These are phyloP conservation scores for Fusarium zealandicum DNA, from an alignment of 2,329 filamentous ascomycete species.

Conservation along the genomic window DNA sequence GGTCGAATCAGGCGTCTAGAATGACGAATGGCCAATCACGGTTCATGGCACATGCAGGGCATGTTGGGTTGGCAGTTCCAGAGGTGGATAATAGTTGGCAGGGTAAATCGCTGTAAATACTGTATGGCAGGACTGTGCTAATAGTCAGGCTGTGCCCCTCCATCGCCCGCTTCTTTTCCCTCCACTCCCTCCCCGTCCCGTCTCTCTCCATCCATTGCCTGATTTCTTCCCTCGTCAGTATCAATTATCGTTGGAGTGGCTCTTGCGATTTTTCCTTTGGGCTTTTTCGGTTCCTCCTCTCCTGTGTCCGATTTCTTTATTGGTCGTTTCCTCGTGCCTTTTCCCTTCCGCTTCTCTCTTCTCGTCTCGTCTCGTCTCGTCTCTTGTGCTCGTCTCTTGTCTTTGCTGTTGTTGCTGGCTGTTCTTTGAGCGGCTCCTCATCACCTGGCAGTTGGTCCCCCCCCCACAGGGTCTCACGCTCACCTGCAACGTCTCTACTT, in stretches of 20 bases:
- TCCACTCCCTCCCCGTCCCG: constrained; percentile 7
- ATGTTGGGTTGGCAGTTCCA: constrained; percentile 5
- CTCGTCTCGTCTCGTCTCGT: not conserved
- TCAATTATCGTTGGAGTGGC: constrained; percentile 20
- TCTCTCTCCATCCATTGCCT: constrained; percentile 12
- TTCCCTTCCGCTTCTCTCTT: constrained; percentile 2
- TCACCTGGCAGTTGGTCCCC: constrained; percentile 14
- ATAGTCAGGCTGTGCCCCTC: constrained; percentile 14
- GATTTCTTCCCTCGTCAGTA: constrained; percentile 12
- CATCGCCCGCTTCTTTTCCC: constrained; percentile 2
- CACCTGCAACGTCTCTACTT: constrained; percentile 3
- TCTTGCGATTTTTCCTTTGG: constrained; percentile 29
- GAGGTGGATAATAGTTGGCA: constrained; percentile 13
- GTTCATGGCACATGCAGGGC: constrained; percentile 10
- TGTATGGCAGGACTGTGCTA: not conserved
- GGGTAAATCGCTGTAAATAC: not conserved
- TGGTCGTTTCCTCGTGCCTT: constrained; percentile 3
- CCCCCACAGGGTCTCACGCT: constrained; percentile 17
- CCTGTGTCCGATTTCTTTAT: constrained; percentile 20
- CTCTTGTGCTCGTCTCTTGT: constrained; percentile 1
- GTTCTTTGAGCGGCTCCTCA: constrained; percentile 14
- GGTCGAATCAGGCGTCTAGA: constrained; percentile 13
- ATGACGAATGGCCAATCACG: constrained; percentile 18
- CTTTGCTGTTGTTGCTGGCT: constrained; percentile 3
- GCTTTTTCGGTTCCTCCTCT: constrained; percentile 22